Evolutionary conservation across 441 rosid genomes (phyloP).

Genomic region (Biscutella auriculata): DNA sequence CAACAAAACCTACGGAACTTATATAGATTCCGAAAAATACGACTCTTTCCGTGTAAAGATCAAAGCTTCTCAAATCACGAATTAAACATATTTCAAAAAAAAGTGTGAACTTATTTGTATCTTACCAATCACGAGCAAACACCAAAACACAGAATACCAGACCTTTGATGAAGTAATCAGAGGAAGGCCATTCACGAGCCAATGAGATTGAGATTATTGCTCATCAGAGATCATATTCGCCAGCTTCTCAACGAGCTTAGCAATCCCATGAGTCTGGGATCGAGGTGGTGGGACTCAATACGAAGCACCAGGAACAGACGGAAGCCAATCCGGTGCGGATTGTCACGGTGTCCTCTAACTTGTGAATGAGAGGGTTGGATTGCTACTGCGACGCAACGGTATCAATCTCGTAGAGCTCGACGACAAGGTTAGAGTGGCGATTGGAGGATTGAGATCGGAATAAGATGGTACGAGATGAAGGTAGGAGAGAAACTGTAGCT

Average conservation of each 20-base stretch:
- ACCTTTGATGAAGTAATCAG: constrained; percentile 71
- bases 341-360: constrained; percentile 89
- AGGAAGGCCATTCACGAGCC: constrained; percentile 78
- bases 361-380: constrained; percentile 51
- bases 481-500: constrained; percentile 8
- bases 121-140: background rate
- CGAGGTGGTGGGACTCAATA: constrained; percentile 83
- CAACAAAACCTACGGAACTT: background rate
- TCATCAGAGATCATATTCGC: constrained; percentile 48
- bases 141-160: background rate
- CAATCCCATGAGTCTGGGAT: constrained; percentile 47
- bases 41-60: background rate
- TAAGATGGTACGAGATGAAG: constrained; percentile 25
- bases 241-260: constrained; percentile 56
- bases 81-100: too few species aligned
- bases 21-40: background rate
- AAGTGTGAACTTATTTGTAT: too few species aligned
- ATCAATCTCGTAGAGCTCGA: constrained; percentile 33
- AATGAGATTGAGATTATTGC: constrained; percentile 50
- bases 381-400: constrained; percentile 8
- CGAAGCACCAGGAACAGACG: constrained; percentile 74
- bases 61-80: background rate
- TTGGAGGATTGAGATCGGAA: constrained; percentile 43
- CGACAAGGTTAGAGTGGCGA: constrained; percentile 15
- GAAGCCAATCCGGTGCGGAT: constrained; percentile 91